Conservation (phyloP, 257 asterid species). For the Buddleja alternifolia region DNA sequence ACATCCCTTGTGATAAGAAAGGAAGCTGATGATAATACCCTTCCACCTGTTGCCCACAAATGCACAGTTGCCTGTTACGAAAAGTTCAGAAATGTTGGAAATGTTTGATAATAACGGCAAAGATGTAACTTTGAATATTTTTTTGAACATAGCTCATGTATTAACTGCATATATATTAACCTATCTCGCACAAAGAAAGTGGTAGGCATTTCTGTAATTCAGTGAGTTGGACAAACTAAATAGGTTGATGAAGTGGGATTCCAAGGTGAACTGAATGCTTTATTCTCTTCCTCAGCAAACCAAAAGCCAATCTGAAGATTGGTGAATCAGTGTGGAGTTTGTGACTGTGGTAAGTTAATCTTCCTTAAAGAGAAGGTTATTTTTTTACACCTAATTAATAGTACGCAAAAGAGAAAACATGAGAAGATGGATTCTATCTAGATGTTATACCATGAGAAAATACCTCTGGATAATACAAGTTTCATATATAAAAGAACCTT, state of each 20-base stretch:
- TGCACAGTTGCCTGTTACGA: conserved; percentile 73
- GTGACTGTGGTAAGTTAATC: no score
- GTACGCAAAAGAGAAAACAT: no score
- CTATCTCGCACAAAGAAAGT: neutral
- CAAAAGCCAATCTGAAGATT: neutral
- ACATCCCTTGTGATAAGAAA: conserved; percentile 60
- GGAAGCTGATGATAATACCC: conserved; percentile 68
- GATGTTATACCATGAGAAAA: neutral
- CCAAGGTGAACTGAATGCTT: neutral
- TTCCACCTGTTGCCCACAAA: conserved; percentile 87
- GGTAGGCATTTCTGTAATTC: neutral
- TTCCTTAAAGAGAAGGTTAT: neutral
- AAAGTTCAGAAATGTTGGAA: conserved; percentile 24
- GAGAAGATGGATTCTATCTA: neutral
- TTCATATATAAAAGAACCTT: neutral
- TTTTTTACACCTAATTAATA: neutral
- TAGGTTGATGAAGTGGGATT: neutral
- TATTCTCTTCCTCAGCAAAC: neutral
- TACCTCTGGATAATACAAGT: neutral
- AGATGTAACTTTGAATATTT: neutral
- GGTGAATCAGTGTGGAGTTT: neutral
- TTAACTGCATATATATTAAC: neutral
- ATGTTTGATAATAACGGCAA: neutral
- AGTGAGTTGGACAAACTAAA: neutral
- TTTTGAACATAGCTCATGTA: neutral